A percentile compares a stretch with the other conserved stretches of the same genome.
Evolutionary conservation across 345 rosid species (phyloP).

Genomic region (Brassica nigra): DNA sequence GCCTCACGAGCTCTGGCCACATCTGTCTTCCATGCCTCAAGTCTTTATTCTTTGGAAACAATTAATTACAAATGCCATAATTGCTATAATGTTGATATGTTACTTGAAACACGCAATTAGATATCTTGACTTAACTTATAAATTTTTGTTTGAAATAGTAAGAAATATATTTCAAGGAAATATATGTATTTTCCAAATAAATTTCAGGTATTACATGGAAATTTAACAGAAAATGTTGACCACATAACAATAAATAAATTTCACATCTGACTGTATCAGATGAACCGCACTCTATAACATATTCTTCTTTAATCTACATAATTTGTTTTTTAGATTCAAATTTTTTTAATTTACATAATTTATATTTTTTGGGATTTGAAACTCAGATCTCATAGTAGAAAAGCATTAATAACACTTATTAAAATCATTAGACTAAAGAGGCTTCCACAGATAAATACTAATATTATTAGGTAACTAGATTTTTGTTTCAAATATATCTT

Average conservation of each 20-base stretch:
- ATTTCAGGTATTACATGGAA: not conserved
- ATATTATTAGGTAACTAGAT: too few relatives aligned
- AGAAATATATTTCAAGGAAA: not conserved
- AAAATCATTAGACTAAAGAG: too few relatives aligned
- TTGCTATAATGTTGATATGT: not conserved
- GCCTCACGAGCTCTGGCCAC: constrained; percentile 29
- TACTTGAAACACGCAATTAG: not conserved
- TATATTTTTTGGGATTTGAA: too few relatives aligned
- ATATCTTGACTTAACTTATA: not conserved
- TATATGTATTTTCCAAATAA: not conserved
- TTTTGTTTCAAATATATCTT: too few relatives aligned
- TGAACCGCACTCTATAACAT: too few relatives aligned
- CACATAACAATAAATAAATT: not conserved
- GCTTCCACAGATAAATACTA: too few relatives aligned
- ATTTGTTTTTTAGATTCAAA: too few relatives aligned
- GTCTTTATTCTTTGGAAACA: not conserved
- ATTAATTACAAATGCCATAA: not conserved
- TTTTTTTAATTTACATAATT: too few relatives aligned
- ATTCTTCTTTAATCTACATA: too few relatives aligned
- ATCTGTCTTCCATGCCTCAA: constrained; percentile 35
- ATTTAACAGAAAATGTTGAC: not conserved
- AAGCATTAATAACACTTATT: too few relatives aligned
- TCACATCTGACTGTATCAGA: too few relatives aligned
- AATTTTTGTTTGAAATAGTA: not conserved
- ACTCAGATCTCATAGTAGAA: too few relatives aligned